Percentiles rank a stretch among this genome's conserved stretches.
Conservation (phyloP, 495 filamentous ascomycete genomes). For the Penicillium chermesinum region DNA sequence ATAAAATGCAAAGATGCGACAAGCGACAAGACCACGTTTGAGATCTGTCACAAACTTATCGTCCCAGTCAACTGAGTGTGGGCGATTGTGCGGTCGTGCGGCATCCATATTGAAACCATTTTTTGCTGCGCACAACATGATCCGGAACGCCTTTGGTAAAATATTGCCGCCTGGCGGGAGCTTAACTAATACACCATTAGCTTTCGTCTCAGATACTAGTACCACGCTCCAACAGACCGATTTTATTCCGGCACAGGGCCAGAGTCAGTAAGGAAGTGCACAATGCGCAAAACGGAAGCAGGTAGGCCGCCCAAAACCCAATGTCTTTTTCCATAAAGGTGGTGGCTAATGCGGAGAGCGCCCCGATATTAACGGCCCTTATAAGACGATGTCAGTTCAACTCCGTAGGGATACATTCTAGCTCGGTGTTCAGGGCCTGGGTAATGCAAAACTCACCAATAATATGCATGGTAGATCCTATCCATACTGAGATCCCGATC, state of each 20-base stretch:
- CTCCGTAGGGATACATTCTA: not conserved
- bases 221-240: slow-evolving; percentile 9
- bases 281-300: slow-evolving; percentile 25
- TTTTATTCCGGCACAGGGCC: slow-evolving; percentile 18
- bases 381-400: too few relatives aligned
- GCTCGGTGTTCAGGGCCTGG: too few relatives aligned
- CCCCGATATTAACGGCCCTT: slow-evolving; percentile 39
- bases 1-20: slow-evolving; percentile 39
- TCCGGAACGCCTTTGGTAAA: not conserved
- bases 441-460: slow-evolving; percentile 35
- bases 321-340: slow-evolving; percentile 42
- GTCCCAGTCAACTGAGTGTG: slow-evolving; percentile 24
- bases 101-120: slow-evolving; percentile 25
- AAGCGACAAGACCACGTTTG: slow-evolving; percentile 17
- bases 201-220: not conserved
- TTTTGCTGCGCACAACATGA: slow-evolving; percentile 2
- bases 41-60: slow-evolving; percentile 49
- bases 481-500: slow-evolving; percentile 57
- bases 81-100: slow-evolving; percentile 17
- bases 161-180: not conserved
- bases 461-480: slow-evolving; percentile 60
- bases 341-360: slow-evolving; percentile 39
- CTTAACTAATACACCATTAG: not conserved
- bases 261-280: slow-evolving; percentile 28
- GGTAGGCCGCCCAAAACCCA: slow-evolving; percentile 45